These are phyloP conservation scores for Ganoderma multipileum DNA, from an alignment of 1,284 basidiomycete genomes.

Conservation along the genomic window DNA sequence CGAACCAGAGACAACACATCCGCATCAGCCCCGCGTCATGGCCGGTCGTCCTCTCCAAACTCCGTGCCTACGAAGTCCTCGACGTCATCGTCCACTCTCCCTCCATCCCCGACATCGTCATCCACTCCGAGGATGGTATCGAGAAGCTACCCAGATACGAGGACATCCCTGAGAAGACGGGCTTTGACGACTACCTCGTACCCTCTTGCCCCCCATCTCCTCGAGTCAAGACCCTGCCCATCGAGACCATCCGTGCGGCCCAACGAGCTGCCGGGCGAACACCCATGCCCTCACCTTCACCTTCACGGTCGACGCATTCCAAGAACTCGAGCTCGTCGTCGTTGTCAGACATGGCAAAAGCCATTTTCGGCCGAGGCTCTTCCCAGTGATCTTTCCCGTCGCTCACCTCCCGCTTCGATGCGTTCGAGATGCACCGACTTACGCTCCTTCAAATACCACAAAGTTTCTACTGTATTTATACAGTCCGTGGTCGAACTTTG, in stretches of 20 bases:
- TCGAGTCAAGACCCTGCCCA: constrained; percentile 3
- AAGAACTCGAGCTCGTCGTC: constrained; percentile 1
- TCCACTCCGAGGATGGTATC: constrained; percentile 14
- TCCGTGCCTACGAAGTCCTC: constrained; percentile 62
- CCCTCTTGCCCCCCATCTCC: constrained; percentile 21
- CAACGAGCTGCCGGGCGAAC: constrained; percentile 3
- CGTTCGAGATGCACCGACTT: not conserved
- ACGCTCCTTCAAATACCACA: not conserved
- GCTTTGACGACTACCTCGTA: constrained; percentile 10
- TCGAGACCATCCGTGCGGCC: not conserved
- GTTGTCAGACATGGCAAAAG: constrained; percentile 18
- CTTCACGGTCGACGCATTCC: not conserved
- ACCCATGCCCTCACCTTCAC: constrained; percentile 16
- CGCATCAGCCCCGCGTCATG: constrained; percentile 66
- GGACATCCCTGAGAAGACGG: constrained; percentile 15
- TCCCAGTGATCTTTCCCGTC: not conserved
- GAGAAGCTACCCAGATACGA: constrained; percentile 26
- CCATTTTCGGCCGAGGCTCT: constrained; percentile 17
- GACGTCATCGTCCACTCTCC: constrained; percentile 47
- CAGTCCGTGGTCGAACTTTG: not conserved
- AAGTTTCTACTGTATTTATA: not conserved
- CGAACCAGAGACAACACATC: constrained; percentile 44
- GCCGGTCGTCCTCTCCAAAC: constrained; percentile 49
- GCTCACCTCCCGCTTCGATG: not conserved
- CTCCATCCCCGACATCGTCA: constrained; percentile 19